Evolutionary conservation across 2,329 filamentous ascomycete genomes (phyloP).

Genomic region (Akanthomyces lecanii): DNA sequence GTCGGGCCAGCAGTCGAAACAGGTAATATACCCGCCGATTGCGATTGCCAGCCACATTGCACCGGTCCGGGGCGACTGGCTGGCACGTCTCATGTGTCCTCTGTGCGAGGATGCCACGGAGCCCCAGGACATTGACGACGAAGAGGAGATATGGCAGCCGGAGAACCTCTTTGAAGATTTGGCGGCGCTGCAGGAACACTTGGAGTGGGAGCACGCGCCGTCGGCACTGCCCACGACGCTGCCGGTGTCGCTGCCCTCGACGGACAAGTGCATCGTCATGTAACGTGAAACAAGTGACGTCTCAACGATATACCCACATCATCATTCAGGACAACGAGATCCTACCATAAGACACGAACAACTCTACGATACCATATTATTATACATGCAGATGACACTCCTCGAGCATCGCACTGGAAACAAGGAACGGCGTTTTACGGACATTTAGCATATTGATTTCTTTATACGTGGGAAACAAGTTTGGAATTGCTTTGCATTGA

Average conservation of each 20-base stretch:
- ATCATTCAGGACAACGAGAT: background rate
- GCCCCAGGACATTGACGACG: slow-evolving; percentile 43
- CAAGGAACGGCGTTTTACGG: slow-evolving; percentile 2
- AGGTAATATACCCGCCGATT: slow-evolving; percentile 52
- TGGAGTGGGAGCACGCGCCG: slow-evolving; percentile 53
- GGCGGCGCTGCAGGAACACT: slow-evolving; percentile 47
- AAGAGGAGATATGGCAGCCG: slow-evolving; percentile 46
- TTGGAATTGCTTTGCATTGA: background rate
- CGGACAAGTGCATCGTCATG: slow-evolving; percentile 45
- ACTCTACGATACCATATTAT: slow-evolving; percentile 4
- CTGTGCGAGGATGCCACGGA: slow-evolving; percentile 52
- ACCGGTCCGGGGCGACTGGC: slow-evolving; percentile 48
- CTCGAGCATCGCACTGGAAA: background rate
- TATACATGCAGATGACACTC: background rate
- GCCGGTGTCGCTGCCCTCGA: slow-evolving; percentile 28
- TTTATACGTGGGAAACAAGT: background rate
- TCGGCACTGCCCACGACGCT: slow-evolving; percentile 35
- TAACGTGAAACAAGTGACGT: slow-evolving; percentile 23
- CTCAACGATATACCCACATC: background rate
- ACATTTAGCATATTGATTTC: slow-evolving; percentile 11
- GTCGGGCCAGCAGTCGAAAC: slow-evolving; percentile 43
- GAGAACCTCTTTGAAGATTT: slow-evolving; percentile 50
- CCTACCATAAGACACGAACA: background rate
- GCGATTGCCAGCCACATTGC: slow-evolving; percentile 55
- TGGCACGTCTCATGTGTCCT: slow-evolving; percentile 48